phyloP scores from a whole-genome alignment of 1,139 yeast species.

The Hansenula sp. region DNA sequence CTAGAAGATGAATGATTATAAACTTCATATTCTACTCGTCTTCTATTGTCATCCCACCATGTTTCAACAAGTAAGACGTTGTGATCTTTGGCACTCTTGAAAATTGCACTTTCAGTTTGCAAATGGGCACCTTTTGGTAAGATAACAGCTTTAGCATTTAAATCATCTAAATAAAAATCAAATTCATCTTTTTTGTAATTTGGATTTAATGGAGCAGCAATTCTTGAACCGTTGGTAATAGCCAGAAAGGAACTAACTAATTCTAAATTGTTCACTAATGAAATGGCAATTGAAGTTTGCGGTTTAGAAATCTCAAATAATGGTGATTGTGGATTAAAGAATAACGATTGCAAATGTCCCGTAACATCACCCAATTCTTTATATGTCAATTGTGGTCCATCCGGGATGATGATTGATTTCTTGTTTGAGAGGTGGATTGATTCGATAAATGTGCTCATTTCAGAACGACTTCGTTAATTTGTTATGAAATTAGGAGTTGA shows the following conservation, averaged over 20 bases:
- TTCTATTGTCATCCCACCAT: constrained; percentile 36
- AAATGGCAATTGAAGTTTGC: constrained; percentile 52
- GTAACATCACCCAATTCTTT: constrained; percentile 34
- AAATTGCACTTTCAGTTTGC: constrained; percentile 35
- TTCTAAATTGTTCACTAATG: constrained; percentile 57
- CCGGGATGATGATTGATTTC: constrained; percentile 37
- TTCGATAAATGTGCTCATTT: constrained; percentile 16
- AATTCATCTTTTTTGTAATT: constrained; percentile 55
- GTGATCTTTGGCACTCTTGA: constrained; percentile 45
- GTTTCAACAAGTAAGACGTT: constrained; percentile 47
- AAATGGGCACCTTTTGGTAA: constrained; percentile 47
- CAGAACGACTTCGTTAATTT: too few species aligned
- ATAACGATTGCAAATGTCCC: constrained; percentile 39
- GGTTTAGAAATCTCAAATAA: constrained; percentile 24
- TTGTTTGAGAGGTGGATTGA: constrained; percentile 28
- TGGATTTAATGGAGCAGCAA: constrained; percentile 66
- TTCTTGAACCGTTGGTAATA: constrained; percentile 46
- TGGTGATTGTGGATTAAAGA: constrained; percentile 35
- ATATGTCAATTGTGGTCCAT: constrained; percentile 33
- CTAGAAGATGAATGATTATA: constrained; percentile 27
- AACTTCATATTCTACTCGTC: constrained; percentile 37
- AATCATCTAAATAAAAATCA: constrained; percentile 57
- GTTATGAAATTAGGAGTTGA: constrained; percentile 1
- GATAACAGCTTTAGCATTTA: constrained; percentile 49
- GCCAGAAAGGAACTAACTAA: constrained; percentile 52